Percentiles rank a stretch among this genome's conserved stretches.
Conservation (phyloP, 2,329 filamentous ascomycete species). For the Penicillium sp. region DNA sequence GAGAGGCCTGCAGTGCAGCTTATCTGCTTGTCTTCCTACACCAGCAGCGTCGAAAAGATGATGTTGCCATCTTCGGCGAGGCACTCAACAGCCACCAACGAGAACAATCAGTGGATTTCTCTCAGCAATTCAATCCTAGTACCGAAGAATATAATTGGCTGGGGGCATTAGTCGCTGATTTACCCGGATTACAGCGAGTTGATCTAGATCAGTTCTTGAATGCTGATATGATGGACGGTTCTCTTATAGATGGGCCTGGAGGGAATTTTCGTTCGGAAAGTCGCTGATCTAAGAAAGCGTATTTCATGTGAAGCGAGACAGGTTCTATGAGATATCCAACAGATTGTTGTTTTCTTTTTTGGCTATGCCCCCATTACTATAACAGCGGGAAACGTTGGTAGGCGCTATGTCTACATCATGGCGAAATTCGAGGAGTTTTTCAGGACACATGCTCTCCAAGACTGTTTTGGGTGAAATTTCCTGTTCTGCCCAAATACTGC, state of each 20-base stretch:
- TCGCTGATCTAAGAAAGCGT: not conserved
- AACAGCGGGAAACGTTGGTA: too few species aligned
- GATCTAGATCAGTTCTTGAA: conserved; percentile 43
- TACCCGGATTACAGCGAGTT: conserved; percentile 40
- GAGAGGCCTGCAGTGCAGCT: conserved; percentile 53
- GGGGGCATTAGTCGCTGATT: conserved; percentile 41
- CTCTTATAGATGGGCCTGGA: conserved; percentile 4
- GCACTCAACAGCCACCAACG: conserved; percentile 29
- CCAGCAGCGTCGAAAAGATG: conserved; percentile 45
- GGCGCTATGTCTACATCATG: too few species aligned
- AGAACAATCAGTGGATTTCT: conserved; percentile 6
- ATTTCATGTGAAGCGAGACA: not conserved
- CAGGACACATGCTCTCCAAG: too few species aligned
- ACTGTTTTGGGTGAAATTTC: too few species aligned
- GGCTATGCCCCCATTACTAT: too few species aligned
- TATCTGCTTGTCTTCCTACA: conserved; percentile 53
- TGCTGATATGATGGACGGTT: conserved; percentile 24
- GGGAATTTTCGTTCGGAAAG: not conserved
- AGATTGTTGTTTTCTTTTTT: too few species aligned
- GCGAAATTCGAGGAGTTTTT: too few species aligned
- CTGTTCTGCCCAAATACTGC: not conserved
- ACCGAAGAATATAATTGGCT: conserved; percentile 39
- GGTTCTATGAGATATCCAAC: not conserved
- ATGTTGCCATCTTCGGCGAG: conserved; percentile 26
- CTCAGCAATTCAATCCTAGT: conserved; percentile 17